Conservation (phyloP, 83 land plant species). For the Thuja plicata region DNA sequence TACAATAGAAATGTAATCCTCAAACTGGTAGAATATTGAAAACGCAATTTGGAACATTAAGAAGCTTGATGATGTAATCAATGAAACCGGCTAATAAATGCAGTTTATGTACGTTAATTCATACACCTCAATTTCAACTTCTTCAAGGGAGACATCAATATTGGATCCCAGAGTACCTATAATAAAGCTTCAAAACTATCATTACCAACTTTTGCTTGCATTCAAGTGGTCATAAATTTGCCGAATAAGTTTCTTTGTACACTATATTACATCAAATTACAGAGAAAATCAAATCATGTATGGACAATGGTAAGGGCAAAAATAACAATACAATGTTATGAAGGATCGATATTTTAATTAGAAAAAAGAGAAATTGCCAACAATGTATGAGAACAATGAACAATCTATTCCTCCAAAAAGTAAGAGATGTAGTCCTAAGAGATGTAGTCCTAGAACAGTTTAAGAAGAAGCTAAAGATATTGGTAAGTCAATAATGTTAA, state of each 20-base stretch:
- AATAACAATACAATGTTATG: too few relatives aligned
- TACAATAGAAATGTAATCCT: background rate
- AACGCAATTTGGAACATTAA: background rate
- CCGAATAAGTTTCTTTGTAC: background rate
- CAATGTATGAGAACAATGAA: too few relatives aligned
- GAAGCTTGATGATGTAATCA: background rate
- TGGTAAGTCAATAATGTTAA: too few relatives aligned
- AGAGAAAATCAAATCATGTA: background rate
- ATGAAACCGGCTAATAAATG: background rate
- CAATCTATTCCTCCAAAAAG: too few relatives aligned
- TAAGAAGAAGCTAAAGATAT: too few relatives aligned
- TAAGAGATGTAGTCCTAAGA: too few relatives aligned
- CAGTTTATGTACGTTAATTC: background rate
- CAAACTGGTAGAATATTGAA: background rate
- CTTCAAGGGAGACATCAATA: slow-evolving; percentile 64
- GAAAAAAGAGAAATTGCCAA: too few relatives aligned
- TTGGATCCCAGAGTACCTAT: slow-evolving; percentile 70
- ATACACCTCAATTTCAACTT: slow-evolving; percentile 67
- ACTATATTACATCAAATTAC: background rate
- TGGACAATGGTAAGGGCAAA: background rate
- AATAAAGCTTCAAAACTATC: slow-evolving; percentile 68
- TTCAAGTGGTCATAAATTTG: background rate
- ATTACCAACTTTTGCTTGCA: slow-evolving; percentile 82
- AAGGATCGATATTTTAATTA: too few relatives aligned
- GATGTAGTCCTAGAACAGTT: too few relatives aligned